Percentiles rank a stretch among this genome's conserved stretches.
These are phyloP conservation scores for Trichophyton schoenleinii DNA, from an alignment of 2,329 filamentous ascomycete genomes.

Conservation along the genomic window DNA sequence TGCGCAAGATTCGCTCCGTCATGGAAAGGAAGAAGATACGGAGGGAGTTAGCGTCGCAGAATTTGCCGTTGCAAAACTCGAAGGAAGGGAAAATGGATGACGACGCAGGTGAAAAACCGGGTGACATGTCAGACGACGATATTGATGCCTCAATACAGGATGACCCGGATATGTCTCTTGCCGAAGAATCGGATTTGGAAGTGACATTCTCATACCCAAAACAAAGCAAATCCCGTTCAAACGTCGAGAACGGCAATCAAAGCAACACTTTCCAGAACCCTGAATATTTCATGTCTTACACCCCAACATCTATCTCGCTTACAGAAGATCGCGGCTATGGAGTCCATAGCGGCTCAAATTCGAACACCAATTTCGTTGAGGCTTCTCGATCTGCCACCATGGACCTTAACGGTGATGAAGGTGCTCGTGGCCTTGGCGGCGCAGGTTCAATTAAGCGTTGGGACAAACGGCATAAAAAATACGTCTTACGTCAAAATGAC, in stretches of 20 bases:
- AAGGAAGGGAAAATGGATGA: conserved; percentile 20
- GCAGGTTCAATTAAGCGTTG: conserved; percentile 72
- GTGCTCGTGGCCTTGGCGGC: conserved; percentile 63
- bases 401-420: conserved; percentile 86
- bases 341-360: conserved; percentile 61
- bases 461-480: conserved; percentile 96
- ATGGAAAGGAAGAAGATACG: conserved; percentile 33
- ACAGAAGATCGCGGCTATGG: conserved; percentile 89
- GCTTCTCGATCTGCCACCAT: conserved; percentile 79
- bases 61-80: conserved; percentile 17
- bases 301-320: conserved; percentile 63
- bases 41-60: conserved; percentile 15
- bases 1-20: conserved; percentile 32
- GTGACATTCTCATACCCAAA: conserved; percentile 52
- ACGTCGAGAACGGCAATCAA: conserved; percentile 22
- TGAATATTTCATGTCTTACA: conserved; percentile 95
- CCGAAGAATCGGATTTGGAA: conserved; percentile 52
- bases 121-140: conserved; percentile 32
- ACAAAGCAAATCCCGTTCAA: conserved; percentile 35
- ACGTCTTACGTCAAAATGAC: conserved; percentile 83
- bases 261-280: conserved; percentile 58
- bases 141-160: conserved; percentile 15
- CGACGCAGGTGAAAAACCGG: conserved; percentile 28
- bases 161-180: conserved; percentile 27
- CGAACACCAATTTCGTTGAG: conserved; percentile 63